These are phyloP conservation scores for Voacanga thouarsii DNA, from an alignment of 257 asterid species.

Conservation along the genomic window DNA sequence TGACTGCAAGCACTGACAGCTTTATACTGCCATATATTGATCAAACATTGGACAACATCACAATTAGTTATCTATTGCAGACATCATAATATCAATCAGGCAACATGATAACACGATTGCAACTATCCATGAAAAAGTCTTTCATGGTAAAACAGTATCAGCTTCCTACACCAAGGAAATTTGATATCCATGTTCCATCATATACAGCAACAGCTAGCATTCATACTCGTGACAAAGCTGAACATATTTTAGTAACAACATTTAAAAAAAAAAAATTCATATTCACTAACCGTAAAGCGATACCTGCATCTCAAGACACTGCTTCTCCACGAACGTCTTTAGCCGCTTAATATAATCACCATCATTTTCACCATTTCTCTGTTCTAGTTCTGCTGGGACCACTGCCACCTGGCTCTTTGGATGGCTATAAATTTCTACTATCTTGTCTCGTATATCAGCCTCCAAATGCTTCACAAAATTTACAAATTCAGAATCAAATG, in stretches of 20 bases:
- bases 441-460: constrained; percentile 64
- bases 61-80: not conserved
- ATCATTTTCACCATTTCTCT: constrained; percentile 62
- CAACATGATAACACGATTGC: not conserved
- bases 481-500: constrained; percentile 71
- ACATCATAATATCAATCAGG: too few species aligned
- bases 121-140: not conserved
- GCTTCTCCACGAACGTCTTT: constrained; percentile 72
- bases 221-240: not conserved
- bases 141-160: not conserved
- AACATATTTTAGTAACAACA: not conserved
- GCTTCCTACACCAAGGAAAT: not conserved
- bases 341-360: constrained; percentile 72
- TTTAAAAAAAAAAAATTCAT: not conserved
- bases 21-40: not conserved
- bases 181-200: not conserved
- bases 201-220: not conserved
- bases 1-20: not conserved
- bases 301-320: constrained; percentile 97
- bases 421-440: constrained; percentile 65
- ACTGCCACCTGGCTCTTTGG: constrained; percentile 87
- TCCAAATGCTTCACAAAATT: constrained; percentile 58
- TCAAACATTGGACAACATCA: not conserved
- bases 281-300: not conserved
- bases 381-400: constrained; percentile 81